Evolutionary conservation across 805 yeast species (phyloP).

Genomic region (Ogataea pignaliae): DNA sequence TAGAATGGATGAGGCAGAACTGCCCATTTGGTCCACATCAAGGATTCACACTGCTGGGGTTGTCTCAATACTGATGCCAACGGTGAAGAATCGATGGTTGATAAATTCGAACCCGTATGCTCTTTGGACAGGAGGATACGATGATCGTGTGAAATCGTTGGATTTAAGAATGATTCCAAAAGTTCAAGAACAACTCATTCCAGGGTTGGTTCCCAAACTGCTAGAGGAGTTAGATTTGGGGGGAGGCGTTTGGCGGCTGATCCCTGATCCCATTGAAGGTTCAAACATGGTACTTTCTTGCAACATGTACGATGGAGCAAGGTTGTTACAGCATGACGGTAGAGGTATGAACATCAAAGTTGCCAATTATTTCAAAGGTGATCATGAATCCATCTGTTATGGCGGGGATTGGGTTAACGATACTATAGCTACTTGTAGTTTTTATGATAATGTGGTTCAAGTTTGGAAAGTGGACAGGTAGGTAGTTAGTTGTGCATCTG

Average conservation of each 20-base stretch:
- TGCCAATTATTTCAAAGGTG: constrained; percentile 48
- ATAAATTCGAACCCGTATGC: constrained; percentile 35
- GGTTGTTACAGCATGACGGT: constrained; percentile 44
- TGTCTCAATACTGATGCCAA: constrained; percentile 64
- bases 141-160: constrained; percentile 65
- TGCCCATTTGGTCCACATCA: constrained; percentile 31
- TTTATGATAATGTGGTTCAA: constrained; percentile 82
- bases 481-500: too few relatives aligned
- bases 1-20: constrained; percentile 30
- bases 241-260: constrained; percentile 94
- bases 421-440: constrained; percentile 76
- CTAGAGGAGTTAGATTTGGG: constrained; percentile 50
- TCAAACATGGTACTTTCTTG: constrained; percentile 62
- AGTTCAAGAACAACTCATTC: constrained; percentile 30
- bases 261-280: constrained; percentile 44
- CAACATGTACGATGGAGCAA: constrained; percentile 95
- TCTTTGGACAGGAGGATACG: constrained; percentile 89
- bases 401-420: constrained; percentile 85
- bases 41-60: constrained; percentile 89
- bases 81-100: constrained; percentile 37
- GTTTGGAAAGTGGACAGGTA: constrained; percentile 61
- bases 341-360: constrained; percentile 26
- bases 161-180: constrained; percentile 57
- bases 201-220: constrained; percentile 50
- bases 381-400: constrained; percentile 90